These are phyloP conservation scores for Coniella lustricola DNA, from an alignment of 2,329 filamentous ascomycete species.

Conservation along the genomic window DNA sequence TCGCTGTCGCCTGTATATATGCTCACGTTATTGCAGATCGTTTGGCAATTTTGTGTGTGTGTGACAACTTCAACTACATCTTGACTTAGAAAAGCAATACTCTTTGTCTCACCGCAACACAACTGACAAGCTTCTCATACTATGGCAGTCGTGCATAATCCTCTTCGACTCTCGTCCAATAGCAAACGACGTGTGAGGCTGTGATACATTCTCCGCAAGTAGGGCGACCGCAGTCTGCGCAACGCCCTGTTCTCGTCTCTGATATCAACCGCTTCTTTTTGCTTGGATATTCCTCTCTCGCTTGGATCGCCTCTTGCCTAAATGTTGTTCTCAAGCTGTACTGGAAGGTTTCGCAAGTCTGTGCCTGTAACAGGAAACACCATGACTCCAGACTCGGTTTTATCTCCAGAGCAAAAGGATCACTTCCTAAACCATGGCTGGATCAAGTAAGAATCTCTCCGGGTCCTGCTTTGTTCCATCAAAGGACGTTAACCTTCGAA, in stretches of 20 bases:
- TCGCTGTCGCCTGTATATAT: too few relatives aligned
- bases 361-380: neutral
- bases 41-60: too few relatives aligned
- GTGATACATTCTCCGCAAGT: neutral
- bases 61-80: too few relatives aligned
- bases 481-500: constrained; percentile 16
- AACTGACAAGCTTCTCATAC: too few relatives aligned
- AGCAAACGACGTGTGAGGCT: too few relatives aligned
- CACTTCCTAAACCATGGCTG: constrained; percentile 35
- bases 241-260: too few relatives aligned
- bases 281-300: neutral
- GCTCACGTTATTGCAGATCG: too few relatives aligned
- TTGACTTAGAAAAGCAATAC: too few relatives aligned
- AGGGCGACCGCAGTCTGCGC: neutral
- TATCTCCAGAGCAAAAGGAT: constrained; percentile 33
- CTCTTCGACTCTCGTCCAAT: too few relatives aligned
- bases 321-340: too few relatives aligned
- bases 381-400: constrained; percentile 18
- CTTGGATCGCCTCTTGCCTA: neutral
- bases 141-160: too few relatives aligned
- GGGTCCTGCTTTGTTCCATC: neutral
- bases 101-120: too few relatives aligned
- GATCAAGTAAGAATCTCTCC: constrained; percentile 25
- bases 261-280: neutral
- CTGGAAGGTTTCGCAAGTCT: neutral